Base-by-base conservation (phyloP, 306 rosid genomes). In the Ceratonia siliqua region DNA sequence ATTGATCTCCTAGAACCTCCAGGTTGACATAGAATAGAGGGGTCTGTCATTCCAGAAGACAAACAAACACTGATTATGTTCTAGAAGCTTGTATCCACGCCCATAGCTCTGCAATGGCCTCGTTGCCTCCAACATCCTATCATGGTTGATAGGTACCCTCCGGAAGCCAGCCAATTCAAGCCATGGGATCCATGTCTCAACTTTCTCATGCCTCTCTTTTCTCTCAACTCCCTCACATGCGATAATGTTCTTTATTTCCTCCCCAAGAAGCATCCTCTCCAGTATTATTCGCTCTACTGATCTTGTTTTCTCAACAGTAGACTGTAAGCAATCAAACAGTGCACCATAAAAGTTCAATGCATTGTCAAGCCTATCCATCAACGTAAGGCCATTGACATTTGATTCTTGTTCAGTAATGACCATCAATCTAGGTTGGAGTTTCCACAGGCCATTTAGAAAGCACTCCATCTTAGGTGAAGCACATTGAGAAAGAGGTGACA, bases 351-450 rank as follows among this genome's bases (percentile, higher is more conserved):
- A 89, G 61, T 83, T 7, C 57, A 92, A 65, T 25, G 97, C 87
- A 25, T 74, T 81, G 4, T 25, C 15, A 62, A 86, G 73, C 84
- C 93, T 89, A 4, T 89, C 87, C 72, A 58, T 73, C 22, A 92
- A 55, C 13, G 57, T 73, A 25, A 27, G n/a, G 0, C 84, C 88
- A 71, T 85, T 91, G 52, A 80, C 81, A 71, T 86, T 80, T 32
- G 91, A 85, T 53, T 92, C 93, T 70, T 88, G 96, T 79, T 92
- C 97, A 0, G 90, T 84, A 15, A 92, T 55, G 25, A 92, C 89
- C 89, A 89, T 78, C 8, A 89, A 28, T 64, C 75, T 87, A 0
- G 91, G 93, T 17, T 87, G 87, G 3, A 92, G 85, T 25, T 75
- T 81, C 87, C 85, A 77, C 0, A 89, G 68, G 14, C 84, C 61